Evolutionary conservation across 306 rosid genomes (phyloP).

Genomic region (Rubus idaeus): DNA sequence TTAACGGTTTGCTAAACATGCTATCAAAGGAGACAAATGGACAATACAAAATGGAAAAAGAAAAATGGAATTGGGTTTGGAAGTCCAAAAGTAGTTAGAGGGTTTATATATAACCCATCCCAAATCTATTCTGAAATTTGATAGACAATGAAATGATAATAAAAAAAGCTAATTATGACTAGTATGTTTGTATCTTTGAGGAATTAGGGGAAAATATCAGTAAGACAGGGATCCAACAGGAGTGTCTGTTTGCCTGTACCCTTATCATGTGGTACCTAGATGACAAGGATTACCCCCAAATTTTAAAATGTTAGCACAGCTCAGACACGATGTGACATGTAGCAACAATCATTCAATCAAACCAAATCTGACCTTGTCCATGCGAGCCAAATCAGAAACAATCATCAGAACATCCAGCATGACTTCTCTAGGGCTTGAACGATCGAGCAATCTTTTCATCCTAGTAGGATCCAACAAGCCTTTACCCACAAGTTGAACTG

Average conservation of each 20-base stretch:
- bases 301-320: no score
- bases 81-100: neutral
- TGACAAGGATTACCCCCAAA: no score
- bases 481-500: conserved; percentile 75
- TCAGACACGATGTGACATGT: neutral
- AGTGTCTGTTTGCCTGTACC: no score
- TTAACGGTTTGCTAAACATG: neutral
- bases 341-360: conserved; percentile 20
- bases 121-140: neutral
- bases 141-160: neutral
- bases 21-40: no score
- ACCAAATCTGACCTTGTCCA: conserved; percentile 77
- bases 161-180: neutral
- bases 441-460: conserved; percentile 71
- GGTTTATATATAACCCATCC: neutral
- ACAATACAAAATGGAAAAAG: neutral
- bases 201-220: no score
- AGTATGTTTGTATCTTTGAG: no score
- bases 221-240: no score
- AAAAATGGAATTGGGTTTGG: neutral
- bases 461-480: conserved; percentile 74
- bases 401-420: conserved; percentile 77
- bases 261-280: no score
- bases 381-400: conserved; percentile 93
- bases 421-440: conserved; percentile 72